Evolutionary conservation across 495 filamentous ascomycete genomes (phyloP).

Genomic region (Terfezia claveryi): DNA sequence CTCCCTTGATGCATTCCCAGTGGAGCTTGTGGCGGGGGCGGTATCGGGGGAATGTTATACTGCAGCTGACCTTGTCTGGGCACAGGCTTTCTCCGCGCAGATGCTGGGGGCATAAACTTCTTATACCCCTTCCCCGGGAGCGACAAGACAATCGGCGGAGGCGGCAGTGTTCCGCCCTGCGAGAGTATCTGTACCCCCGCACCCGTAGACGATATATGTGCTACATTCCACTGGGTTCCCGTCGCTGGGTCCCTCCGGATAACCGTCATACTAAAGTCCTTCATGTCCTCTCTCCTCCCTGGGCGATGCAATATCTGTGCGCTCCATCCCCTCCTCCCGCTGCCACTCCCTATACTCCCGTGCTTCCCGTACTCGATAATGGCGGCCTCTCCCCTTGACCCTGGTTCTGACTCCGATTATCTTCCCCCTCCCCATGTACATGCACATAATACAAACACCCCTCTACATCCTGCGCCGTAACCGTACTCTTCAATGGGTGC

Average conservation of each 20-base stretch:
- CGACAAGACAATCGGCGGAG: slow-evolving; percentile 28
- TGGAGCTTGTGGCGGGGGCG: neutral
- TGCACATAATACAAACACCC: slow-evolving; percentile 84
- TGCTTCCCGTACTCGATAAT: neutral
- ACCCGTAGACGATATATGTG: slow-evolving; percentile 8
- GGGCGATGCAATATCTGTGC: neutral
- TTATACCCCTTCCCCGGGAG: slow-evolving; percentile 39
- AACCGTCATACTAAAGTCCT: slow-evolving; percentile 45
- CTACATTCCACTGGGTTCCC: slow-evolving; percentile 75
- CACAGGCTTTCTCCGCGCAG: neutral
- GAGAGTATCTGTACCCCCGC: neutral
- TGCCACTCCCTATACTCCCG: neutral
- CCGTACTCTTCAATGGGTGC: slow-evolving; percentile 65
- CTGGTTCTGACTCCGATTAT: slow-evolving; percentile 5
- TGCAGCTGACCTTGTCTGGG: neutral
- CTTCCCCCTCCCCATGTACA: slow-evolving; percentile 27
- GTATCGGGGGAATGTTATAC: neutral
- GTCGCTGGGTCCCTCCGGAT: slow-evolving; percentile 71
- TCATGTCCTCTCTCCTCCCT: neutral
- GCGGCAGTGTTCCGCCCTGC: neutral
- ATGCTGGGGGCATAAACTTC: slow-evolving; percentile 27
- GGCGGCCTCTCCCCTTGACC: slow-evolving; percentile 3
- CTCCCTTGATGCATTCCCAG: neutral
- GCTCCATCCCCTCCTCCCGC: neutral
- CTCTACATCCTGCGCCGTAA: slow-evolving; percentile 68